Evolutionary conservation across 352 stramenopile genomes (phyloP), one percentile per base, ranked within the genome.

Genomic region (Globisporangium ultimum): DNA sequence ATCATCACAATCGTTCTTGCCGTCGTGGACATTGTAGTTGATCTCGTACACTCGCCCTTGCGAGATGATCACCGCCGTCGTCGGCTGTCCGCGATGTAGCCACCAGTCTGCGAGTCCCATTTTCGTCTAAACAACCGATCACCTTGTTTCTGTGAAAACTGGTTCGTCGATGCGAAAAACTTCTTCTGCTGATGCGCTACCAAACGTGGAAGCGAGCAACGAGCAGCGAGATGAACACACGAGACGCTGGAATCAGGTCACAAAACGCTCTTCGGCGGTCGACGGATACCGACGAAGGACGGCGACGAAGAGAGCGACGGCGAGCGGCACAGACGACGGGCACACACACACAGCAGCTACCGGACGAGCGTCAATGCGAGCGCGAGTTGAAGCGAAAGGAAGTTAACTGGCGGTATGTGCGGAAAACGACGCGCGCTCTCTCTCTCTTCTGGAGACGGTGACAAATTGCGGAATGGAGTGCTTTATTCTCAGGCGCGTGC

Each of bases 21-120:
- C 24, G 17, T 11, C 13, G 8, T 53, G 18, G n/a, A 32, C 47
- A 21, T 34, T 46, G 15, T 38, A 32, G 58, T 60, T 45, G 34
- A 48, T 45, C 32, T 60, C 45, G 36, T 48, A 51, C n/a, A 51
- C 55, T 34, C 45, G 55, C 20, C 28, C 36, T 12, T 51, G 55
- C 45, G 55, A 49, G 9, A 46, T 18, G 45, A 60, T 21, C 32
- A 18, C 32, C 24, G 43, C 20, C 17, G 22, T 36, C 36, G 32
- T 24, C 43, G 54, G 13, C 9, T 54, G 55, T 17, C 46, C 34
- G 14, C 45, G 58, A 13, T 63, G 32, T 9, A 53, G 40, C 58
- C 50, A 64, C 58, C 58, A 64, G 17, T 64, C 58, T 10, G 50
- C 51, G 41, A 64, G 48, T 5, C 58, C 58, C 58, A 64, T 64